Evolutionary conservation across 345 rosid genomes (phyloP).

Genomic region (Gossypium longicalyx): DNA sequence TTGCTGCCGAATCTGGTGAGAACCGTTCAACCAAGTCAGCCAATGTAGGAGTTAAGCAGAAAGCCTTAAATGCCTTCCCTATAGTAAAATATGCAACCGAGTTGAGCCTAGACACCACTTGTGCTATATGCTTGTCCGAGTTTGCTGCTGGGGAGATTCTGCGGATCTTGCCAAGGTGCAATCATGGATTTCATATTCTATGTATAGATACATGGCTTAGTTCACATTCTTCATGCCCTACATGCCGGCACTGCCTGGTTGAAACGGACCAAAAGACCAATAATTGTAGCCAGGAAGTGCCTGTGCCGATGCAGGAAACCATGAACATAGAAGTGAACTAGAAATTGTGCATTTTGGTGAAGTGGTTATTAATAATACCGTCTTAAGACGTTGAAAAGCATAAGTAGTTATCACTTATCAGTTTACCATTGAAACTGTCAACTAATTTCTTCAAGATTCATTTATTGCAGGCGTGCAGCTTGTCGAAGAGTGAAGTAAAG

Average conservation of each 20-base stretch:
- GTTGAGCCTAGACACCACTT: conserved; percentile 29
- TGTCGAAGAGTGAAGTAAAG: neutral
- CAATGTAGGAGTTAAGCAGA: conserved; percentile 39
- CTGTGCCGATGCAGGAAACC: conserved; percentile 1
- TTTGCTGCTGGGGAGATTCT: conserved; percentile 38
- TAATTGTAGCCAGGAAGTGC: conserved; percentile 14
- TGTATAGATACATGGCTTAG: conserved; percentile 45
- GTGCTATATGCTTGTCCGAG: conserved; percentile 38
- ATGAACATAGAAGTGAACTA: neutral
- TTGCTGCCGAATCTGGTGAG: conserved; percentile 15
- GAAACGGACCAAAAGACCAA: conserved; percentile 31
- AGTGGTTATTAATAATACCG: too few relatives aligned
- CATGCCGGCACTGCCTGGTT: conserved; percentile 44
- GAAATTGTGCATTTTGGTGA: neutral
- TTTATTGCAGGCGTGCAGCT: neutral
- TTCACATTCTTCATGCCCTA: conserved; percentile 61
- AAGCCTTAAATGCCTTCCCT: conserved; percentile 44
- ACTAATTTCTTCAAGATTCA: neutral
- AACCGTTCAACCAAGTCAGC: conserved; percentile 16
- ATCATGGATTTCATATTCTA: neutral
- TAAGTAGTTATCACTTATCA: neutral
- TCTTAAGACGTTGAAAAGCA: neutral
- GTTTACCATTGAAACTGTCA: neutral
- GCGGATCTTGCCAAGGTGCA: conserved; percentile 46
- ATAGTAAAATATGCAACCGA: conserved; percentile 38